phyloP scores from a whole-genome alignment of 75 land plant genomes.

The Larix kaempferi region DNA sequence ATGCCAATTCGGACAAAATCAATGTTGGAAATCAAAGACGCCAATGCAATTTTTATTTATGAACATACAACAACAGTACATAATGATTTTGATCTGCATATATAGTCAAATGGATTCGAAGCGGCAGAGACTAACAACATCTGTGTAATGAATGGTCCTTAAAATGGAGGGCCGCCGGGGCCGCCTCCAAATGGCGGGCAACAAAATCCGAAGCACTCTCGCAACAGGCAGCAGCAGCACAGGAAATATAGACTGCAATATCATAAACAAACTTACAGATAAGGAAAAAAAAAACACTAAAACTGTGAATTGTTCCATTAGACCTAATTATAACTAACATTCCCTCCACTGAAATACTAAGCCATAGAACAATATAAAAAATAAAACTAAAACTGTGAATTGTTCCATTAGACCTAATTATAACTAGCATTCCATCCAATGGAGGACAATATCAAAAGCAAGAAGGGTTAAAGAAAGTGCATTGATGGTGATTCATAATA shows the following conservation, averaged over 20 bases:
- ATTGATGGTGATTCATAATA: background rate
- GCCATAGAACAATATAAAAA: background rate
- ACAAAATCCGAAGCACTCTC: constrained; percentile 4
- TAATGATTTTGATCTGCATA: too few species aligned
- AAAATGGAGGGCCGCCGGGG: background rate
- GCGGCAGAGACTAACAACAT: too few species aligned
- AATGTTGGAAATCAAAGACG: too few species aligned
- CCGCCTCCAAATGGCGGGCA: background rate
- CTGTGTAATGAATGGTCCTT: too few species aligned
- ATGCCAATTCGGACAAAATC: too few species aligned
- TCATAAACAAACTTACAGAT: background rate
- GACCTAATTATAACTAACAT: background rate
- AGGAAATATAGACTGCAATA: constrained; percentile 1
- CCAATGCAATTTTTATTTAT: too few species aligned
- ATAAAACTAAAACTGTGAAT: background rate
- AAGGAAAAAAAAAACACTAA: background rate
- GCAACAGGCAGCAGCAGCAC: constrained; percentile 2
- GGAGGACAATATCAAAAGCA: background rate
- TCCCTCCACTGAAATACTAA: background rate
- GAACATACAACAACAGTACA: too few species aligned
- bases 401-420: background rate
- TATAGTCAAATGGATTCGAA: too few species aligned
- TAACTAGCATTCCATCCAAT: background rate
- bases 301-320: background rate
- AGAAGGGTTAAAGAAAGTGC: background rate